Conservation (phyloP, 2,329 filamentous ascomycete genomes). For the Cladorrhinum sp. region DNA sequence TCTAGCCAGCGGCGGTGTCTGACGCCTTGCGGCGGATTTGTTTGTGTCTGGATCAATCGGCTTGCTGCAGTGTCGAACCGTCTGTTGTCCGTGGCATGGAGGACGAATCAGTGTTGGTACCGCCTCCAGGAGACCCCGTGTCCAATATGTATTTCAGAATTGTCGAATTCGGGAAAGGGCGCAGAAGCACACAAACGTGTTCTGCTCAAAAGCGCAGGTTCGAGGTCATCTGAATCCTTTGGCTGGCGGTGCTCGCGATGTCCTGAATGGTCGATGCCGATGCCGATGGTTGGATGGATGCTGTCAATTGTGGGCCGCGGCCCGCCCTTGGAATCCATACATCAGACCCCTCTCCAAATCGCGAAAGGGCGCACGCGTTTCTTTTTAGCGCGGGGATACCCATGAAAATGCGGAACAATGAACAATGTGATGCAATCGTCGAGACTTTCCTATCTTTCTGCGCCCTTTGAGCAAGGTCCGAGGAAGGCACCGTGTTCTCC, state of each 20-base stretch:
- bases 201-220: background rate
- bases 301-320: slow-evolving; percentile 10
- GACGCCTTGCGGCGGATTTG: background rate
- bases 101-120: background rate
- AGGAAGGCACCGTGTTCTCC: background rate
- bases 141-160: background rate
- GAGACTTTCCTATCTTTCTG: background rate
- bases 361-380: background rate
- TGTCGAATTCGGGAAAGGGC: background rate
- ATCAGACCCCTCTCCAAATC: background rate
- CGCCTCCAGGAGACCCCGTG: background rate
- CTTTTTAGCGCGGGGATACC: background rate
- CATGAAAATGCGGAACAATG: background rate
- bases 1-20: background rate
- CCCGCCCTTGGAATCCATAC: background rate
- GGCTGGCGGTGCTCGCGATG: background rate
- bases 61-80: background rate
- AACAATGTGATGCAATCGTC: background rate
- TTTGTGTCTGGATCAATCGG: background rate
- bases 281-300: background rate
- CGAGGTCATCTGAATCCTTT: slow-evolving; percentile 7
- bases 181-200: background rate
- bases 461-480: too few relatives aligned
- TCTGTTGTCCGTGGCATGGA: background rate
- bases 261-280: background rate